Conservation (phyloP, 495 filamentous ascomycete species). For the Neurospora sublineolata region DNA sequence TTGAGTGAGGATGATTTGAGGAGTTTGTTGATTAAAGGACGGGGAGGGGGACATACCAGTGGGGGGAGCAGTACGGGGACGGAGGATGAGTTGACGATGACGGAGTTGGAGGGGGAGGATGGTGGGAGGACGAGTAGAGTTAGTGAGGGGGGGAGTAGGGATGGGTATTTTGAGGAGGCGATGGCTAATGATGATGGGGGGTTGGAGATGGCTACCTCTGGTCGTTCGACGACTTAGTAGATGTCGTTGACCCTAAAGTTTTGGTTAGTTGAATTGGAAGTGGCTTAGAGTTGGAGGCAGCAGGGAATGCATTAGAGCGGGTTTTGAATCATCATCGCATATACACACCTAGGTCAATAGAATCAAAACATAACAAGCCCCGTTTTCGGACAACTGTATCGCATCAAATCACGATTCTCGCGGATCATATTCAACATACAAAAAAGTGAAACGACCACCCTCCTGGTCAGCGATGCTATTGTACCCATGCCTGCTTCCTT, state of each 20-base stretch:
- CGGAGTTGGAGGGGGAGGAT: constrained; percentile 10
- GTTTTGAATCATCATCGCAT: neutral
- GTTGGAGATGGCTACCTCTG: constrained; percentile 1
- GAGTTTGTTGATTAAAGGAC: constrained; percentile 6
- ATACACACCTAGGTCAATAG: neutral
- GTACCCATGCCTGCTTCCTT: neutral
- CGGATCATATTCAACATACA: neutral
- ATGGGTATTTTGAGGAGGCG: neutral
- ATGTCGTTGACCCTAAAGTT: neutral
- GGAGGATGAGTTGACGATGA: constrained; percentile 14
- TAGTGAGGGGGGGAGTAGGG: neutral
- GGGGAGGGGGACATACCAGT: neutral
- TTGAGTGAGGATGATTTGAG: constrained; percentile 20
- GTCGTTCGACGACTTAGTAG: neutral
- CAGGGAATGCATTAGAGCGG: neutral
- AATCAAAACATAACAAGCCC: neutral
- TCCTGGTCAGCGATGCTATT: neutral
- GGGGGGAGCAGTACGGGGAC: constrained; percentile 2
- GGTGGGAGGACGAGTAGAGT: neutral
- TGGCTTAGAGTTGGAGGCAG: neutral
- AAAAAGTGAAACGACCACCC: neutral
- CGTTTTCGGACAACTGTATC: neutral
- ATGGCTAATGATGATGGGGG: neutral
- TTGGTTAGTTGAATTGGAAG: neutral
- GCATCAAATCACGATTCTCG: neutral